phyloP scores from a whole-genome alignment of 176 grass and related monocot species.

The Alopecurus myosuroides region DNA sequence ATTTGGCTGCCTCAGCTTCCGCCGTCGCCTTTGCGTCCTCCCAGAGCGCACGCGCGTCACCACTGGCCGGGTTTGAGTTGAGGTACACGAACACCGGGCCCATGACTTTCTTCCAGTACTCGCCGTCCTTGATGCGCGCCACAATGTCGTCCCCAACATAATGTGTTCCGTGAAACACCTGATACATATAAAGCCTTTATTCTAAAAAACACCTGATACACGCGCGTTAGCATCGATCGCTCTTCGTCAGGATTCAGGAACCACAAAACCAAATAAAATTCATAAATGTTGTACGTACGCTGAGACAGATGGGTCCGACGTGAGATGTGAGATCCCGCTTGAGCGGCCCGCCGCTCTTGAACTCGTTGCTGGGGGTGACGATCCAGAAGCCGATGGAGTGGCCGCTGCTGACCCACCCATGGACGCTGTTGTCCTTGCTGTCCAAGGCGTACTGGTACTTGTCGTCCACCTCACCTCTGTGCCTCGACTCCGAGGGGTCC shows the following conservation, averaged over 20 bases:
- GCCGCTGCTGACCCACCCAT: conserved; percentile 69
- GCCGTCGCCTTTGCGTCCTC: conserved; percentile 62
- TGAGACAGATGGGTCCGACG: conserved; percentile 56
- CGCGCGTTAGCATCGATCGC: too few species aligned
- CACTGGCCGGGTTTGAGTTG: conserved; percentile 33
- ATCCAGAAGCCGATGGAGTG: conserved; percentile 79
- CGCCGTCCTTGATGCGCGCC: conserved; percentile 34
- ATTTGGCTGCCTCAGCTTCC: conserved; percentile 33
- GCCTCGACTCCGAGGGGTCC: conserved; percentile 38
- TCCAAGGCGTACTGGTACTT: conserved; percentile 76
- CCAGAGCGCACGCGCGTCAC: conserved; percentile 35
- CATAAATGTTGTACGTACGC: too few species aligned
- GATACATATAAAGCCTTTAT: too few species aligned
- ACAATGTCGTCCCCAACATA: conserved; percentile 45
- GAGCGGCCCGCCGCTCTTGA: conserved; percentile 55
- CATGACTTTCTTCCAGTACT: conserved; percentile 72
- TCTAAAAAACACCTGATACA: too few species aligned
- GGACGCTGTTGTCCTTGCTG: conserved; percentile 46
- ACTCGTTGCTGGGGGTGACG: conserved; percentile 72
- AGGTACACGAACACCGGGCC: conserved; percentile 84
- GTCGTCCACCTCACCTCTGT: conserved; percentile 87
- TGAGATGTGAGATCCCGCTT: conserved; percentile 83
- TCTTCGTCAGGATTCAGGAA: too few species aligned
- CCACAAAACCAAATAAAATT: too few species aligned
- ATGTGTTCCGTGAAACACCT: conserved; percentile 43